Percentiles rank a stretch among this genome's conserved stretches.
phyloP scores from a whole-genome alignment of 1,284 basidiomycete species.

The Mycena sp. region DNA sequence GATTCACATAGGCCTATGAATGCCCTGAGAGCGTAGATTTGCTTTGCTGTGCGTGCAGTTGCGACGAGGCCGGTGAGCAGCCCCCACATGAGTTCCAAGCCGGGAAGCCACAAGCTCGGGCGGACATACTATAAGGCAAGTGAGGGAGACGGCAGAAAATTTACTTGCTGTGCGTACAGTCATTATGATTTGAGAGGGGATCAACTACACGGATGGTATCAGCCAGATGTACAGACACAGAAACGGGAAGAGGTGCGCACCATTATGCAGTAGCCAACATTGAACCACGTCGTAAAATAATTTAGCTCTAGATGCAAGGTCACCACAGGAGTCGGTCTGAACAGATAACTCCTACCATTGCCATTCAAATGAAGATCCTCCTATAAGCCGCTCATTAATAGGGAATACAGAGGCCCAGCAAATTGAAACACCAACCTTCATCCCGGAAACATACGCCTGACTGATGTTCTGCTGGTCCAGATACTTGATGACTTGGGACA shows the following conservation, averaged over 20 bases:
- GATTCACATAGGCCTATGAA: constrained; percentile 28
- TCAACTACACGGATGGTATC: background rate
- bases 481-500: constrained; percentile 32
- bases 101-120: constrained; percentile 26
- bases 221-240: too few relatives aligned
- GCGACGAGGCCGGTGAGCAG: constrained; percentile 25
- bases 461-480: constrained; percentile 31
- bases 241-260: background rate
- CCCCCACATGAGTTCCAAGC: constrained; percentile 25
- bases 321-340: background rate
- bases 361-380: constrained; percentile 23
- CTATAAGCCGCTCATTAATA: background rate
- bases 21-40: constrained; percentile 23
- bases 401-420: too few relatives aligned
- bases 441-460: constrained; percentile 28
- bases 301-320: constrained; percentile 21
- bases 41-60: constrained; percentile 14
- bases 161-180: constrained; percentile 7
- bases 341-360: constrained; percentile 19
- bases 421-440: constrained; percentile 16
- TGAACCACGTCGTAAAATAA: constrained; percentile 28
- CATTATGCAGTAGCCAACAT: constrained; percentile 29
- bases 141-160: background rate
- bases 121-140: constrained; percentile 16
- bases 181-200: constrained; percentile 32